Conservation (phyloP, 306 rosid species). For the Prunus salicina region DNA sequence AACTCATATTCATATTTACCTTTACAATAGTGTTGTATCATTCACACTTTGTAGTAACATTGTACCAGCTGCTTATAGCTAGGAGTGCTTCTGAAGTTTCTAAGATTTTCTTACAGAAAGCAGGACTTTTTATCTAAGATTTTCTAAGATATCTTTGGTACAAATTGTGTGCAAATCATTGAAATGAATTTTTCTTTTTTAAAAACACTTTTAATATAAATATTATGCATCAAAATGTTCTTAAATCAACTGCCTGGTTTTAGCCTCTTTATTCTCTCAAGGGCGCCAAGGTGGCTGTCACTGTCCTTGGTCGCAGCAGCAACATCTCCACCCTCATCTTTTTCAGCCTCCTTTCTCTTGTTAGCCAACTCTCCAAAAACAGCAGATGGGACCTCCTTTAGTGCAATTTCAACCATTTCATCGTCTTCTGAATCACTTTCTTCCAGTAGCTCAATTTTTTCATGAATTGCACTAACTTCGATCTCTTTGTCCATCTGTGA, state of each 20-base stretch:
- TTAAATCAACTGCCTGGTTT: constrained; percentile 37
- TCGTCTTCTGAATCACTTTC: constrained; percentile 80
- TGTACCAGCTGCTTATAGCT: too few species aligned
- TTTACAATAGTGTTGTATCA: too few species aligned
- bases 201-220: too few species aligned
- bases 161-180: too few species aligned
- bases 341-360: constrained; percentile 57
- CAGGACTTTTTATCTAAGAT: too few species aligned
- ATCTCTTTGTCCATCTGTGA: constrained; percentile 50
- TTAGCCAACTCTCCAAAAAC: constrained; percentile 81
- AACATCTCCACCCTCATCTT: constrained; percentile 28
- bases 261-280: constrained; percentile 79
- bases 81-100: too few species aligned
- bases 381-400: constrained; percentile 80
- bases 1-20: too few species aligned
- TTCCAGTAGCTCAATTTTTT: constrained; percentile 81
- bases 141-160: too few species aligned
- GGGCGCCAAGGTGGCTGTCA: constrained; percentile 77
- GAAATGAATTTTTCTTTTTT: too few species aligned
- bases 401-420: constrained; percentile 67
- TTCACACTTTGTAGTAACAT: too few species aligned
- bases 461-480: constrained; percentile 40
- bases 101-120: too few species aligned
- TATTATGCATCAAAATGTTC: not conserved
- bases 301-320: constrained; percentile 32